Conservation (phyloP, 352 stramenopile genomes). For the Pythium scleroteichum region DNA sequence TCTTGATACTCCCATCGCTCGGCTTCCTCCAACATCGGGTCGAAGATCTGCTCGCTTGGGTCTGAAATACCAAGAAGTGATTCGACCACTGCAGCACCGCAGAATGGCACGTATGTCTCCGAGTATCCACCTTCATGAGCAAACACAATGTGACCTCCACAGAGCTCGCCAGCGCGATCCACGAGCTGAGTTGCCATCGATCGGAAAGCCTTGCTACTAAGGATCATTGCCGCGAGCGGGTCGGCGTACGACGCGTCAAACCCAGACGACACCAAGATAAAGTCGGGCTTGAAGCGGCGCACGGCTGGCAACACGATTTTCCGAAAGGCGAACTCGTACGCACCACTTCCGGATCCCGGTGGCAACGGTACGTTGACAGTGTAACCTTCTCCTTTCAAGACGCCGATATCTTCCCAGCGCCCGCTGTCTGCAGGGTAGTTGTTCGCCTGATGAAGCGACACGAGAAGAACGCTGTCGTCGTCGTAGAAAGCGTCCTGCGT, state of each 20-base stretch:
- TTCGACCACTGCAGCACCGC: slow-evolving; percentile 80
- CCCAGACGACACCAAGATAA: slow-evolving; percentile 75
- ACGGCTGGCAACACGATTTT: slow-evolving; percentile 70
- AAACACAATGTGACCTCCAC: slow-evolving; percentile 64
- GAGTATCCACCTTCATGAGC: slow-evolving; percentile 85
- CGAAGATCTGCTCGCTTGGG: slow-evolving; percentile 42
- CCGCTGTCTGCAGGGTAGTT: slow-evolving; percentile 80
- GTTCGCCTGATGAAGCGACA: slow-evolving; percentile 80
- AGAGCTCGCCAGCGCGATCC: slow-evolving; percentile 38
- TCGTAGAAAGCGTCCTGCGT: slow-evolving; percentile 92
- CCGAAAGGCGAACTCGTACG: slow-evolving; percentile 73
- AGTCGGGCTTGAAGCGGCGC: slow-evolving; percentile 68
- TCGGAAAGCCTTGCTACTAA: slow-evolving; percentile 71
- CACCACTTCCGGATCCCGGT: slow-evolving; percentile 64
- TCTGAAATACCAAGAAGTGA: slow-evolving; percentile 54
- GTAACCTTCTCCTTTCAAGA: slow-evolving; percentile 39
- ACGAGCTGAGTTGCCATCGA: slow-evolving; percentile 67
- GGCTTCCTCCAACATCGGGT: slow-evolving; percentile 62
- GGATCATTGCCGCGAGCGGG: slow-evolving; percentile 81
- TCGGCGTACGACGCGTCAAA: slow-evolving; percentile 85
- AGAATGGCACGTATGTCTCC: slow-evolving; percentile 91
- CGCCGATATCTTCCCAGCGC: slow-evolving; percentile 38
- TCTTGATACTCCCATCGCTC: slow-evolving; percentile 79
- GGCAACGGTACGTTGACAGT: slow-evolving; percentile 90
- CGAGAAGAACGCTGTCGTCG: slow-evolving; percentile 68